Evolutionary conservation across 192 early-diverging fungal genomes (phyloP).

Genomic region (Coemansia sp.): DNA sequence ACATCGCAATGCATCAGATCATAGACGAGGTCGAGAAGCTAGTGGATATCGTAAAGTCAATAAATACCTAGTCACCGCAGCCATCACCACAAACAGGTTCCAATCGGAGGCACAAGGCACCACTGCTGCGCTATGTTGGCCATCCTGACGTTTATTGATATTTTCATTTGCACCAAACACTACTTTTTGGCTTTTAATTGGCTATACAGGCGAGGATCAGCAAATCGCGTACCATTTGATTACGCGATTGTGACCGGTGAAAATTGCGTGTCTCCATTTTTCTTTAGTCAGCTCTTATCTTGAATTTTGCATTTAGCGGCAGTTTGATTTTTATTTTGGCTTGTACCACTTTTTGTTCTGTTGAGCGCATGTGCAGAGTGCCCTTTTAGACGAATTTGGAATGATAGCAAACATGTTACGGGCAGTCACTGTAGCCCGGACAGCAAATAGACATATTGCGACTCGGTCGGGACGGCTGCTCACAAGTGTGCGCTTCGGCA

Average conservation of each 20-base stretch:
- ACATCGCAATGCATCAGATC: slow-evolving; percentile 28
- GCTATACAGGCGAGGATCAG: neutral
- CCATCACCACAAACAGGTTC: neutral
- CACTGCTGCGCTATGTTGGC: no score
- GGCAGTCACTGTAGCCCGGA: neutral
- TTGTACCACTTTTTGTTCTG: slow-evolving; percentile 1
- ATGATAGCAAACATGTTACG: neutral
- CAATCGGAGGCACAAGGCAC: no score
- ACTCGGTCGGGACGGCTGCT: neutral
- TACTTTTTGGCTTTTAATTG: neutral
- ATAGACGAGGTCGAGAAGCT: slow-evolving; percentile 44
- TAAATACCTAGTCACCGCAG: slow-evolving; percentile 6
- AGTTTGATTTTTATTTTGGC: slow-evolving; percentile 2
- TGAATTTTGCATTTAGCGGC: neutral
- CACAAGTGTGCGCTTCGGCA: neutral
- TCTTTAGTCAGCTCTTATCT: neutral
- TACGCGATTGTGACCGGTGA: neutral
- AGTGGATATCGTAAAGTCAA: slow-evolving; percentile 42
- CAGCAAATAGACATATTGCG: neutral
- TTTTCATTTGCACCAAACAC: no score
- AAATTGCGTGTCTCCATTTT: neutral
- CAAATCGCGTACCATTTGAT: neutral
- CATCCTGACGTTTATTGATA: no score
- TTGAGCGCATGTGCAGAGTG: slow-evolving; percentile 1
- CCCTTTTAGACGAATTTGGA: neutral